Evolutionary conservation across 129 eudicot species (phyloP).

Genomic region (Apium graveolens): DNA sequence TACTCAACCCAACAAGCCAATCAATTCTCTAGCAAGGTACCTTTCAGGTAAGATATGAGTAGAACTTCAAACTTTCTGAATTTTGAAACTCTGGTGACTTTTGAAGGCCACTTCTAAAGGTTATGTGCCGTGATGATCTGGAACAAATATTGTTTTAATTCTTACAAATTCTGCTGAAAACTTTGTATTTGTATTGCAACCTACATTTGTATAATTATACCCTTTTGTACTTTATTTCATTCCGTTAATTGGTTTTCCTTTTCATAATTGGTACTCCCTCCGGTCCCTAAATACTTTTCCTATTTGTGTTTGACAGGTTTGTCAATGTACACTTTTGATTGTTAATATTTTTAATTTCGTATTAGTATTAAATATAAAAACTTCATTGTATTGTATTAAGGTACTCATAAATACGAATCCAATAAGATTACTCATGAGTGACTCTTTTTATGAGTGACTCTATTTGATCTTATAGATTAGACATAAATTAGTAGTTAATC

Average conservation of each 20-base stretch:
- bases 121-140: neutral
- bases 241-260: neutral
- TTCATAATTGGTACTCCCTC: neutral
- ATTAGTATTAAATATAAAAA: too few relatives aligned
- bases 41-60: conserved; percentile 6
- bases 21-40: conserved; percentile 6
- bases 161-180: neutral
- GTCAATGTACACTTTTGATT: too few relatives aligned
- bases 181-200: neutral
- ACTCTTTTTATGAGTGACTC: too few relatives aligned
- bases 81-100: neutral
- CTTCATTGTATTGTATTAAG: too few relatives aligned
- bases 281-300: too few relatives aligned
- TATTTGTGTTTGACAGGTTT: too few relatives aligned
- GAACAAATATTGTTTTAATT: neutral
- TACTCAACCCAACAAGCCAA: neutral
- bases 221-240: neutral
- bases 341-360: too few relatives aligned
- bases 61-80: neutral
- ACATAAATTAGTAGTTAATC: too few relatives aligned
- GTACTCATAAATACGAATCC: too few relatives aligned
- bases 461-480: too few relatives aligned
- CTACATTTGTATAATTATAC: neutral
- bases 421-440: too few relatives aligned
- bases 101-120: neutral